Evolutionary conservation across 2,329 filamentous ascomycete species (phyloP), one percentile per base, ranked within the genome.

Genomic region (Trichoderma sp.): DNA sequence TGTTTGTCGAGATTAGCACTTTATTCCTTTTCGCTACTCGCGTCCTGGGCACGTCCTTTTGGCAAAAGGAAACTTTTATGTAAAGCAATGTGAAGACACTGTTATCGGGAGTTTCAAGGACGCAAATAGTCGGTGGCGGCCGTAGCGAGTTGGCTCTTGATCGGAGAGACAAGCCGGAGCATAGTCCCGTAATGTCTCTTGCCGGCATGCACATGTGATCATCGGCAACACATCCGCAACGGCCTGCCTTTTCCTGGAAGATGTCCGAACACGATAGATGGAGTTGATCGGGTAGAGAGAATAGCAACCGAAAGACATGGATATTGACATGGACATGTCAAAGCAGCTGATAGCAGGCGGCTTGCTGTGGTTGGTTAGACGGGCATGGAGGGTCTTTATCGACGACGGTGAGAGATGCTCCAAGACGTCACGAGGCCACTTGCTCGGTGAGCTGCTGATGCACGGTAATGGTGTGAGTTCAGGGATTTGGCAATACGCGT

Each of bases 361-460:
- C 12, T 14, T 0, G 60, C 24, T 62, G 71, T 73, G 71, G 71
- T 73, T 65, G 71, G 71, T 38, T 38, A n/a, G 33, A 27, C 2
- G 31, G 29, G 31, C 59, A 64, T 35, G 60, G 69, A 72, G 29
- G 69, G 67, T 24, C 71, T 73, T 73, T 64, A 53, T 72, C 59
- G 59, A 50, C 69, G 24, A 72, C 69, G 69, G 69, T 72, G 69
- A 35, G 69, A 71, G 31, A 35, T 53, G n/a, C 33, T 38, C 24
- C 59, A 50, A 63, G 41, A 16, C 6, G 68, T 72, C 68, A 72
- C 68, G 68, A 63, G 68, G 68, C 69, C 59, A 64, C 21, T 24
- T 56, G 27, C 41, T 72, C 69, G 69, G 69, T 72, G 69, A 72
- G 59, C n/a, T 33, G 67, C 53, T 31, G 67, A 71, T 72, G 56